Evolutionary conservation across 2,329 filamentous ascomycete species (phyloP).

Genomic region (Didymella sp.): DNA sequence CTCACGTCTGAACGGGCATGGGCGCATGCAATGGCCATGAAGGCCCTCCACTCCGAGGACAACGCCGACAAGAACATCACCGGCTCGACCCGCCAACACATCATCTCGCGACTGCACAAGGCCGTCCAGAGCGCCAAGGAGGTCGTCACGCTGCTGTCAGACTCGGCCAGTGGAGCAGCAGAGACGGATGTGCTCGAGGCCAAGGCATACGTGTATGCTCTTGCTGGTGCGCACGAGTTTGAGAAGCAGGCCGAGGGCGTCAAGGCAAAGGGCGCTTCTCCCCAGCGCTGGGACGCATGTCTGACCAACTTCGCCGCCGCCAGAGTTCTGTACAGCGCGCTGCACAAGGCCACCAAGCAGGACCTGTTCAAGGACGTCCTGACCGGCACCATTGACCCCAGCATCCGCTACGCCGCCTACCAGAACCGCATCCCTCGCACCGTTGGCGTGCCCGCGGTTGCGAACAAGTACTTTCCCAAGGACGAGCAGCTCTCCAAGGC

Average conservation of each 20-base stretch:
- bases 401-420: constrained; percentile 92
- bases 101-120: constrained; percentile 85
- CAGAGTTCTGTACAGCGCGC: constrained; percentile 80
- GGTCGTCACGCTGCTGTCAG: constrained; percentile 70
- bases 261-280: constrained; percentile 46
- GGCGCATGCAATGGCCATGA: constrained; percentile 96
- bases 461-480: constrained; percentile 78
- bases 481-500: constrained; percentile 68
- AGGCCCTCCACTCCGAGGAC: constrained; percentile 79
- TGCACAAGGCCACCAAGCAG: constrained; percentile 70
- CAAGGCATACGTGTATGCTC: constrained; percentile 78
- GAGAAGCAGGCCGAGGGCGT: constrained; percentile 73
- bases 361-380: constrained; percentile 88
- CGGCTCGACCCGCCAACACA: constrained; percentile 82
- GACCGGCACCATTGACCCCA: constrained; percentile 86
- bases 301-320: constrained; percentile 77
- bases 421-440: constrained; percentile 88
- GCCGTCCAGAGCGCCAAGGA: constrained; percentile 73
- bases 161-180: constrained; percentile 69
- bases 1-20: constrained; percentile 89
- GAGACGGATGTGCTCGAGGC: constrained; percentile 81
- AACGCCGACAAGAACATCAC: constrained; percentile 74
- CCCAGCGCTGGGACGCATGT: constrained; percentile 75
- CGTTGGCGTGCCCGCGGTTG: constrained; percentile 78
- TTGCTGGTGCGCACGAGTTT: constrained; percentile 79